Conservation (phyloP, 1,284 basidiomycete species). For the Ceratobasidium theobromae region DNA sequence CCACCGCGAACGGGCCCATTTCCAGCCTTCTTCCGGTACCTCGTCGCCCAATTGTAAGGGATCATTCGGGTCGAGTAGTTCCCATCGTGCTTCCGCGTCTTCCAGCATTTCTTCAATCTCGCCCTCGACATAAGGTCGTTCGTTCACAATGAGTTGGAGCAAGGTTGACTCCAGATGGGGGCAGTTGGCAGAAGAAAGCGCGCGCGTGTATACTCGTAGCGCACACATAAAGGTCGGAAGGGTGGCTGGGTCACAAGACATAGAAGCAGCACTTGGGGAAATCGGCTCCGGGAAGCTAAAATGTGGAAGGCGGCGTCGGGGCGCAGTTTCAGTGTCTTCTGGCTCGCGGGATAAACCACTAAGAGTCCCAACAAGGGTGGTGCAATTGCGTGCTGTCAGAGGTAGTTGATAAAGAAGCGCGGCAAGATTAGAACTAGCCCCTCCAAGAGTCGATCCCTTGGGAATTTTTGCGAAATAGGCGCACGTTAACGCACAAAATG, state of each 20-base stretch:
- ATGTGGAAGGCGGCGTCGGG: not conserved
- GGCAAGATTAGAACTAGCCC: not conserved
- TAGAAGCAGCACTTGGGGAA: not conserved
- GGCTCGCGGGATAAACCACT: not conserved
- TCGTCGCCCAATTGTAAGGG: not conserved
- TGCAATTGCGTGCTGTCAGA: constrained; percentile 14
- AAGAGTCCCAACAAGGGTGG: constrained; percentile 8
- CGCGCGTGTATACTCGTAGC: not conserved
- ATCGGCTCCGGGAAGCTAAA: not conserved
- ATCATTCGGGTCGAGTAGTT: not conserved
- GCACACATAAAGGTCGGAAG: not conserved
- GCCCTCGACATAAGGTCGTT: not conserved
- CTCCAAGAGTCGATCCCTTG: not conserved
- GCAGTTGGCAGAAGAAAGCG: not conserved
- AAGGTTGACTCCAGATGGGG: constrained; percentile 21
- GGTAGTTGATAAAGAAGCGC: not conserved
- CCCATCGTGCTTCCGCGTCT: constrained; percentile 23
- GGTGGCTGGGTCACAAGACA: not conserved
- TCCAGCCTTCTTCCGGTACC: not conserved
- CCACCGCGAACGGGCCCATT: constrained; percentile 13
- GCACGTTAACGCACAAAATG: constrained; percentile 19
- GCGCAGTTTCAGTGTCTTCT: not conserved
- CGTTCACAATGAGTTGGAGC: constrained; percentile 17
- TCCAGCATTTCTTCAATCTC: constrained; percentile 26
- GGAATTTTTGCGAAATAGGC: not conserved